Base-by-base conservation (phyloP, 306 rosid species). In the Citrullus amarus region DNA sequence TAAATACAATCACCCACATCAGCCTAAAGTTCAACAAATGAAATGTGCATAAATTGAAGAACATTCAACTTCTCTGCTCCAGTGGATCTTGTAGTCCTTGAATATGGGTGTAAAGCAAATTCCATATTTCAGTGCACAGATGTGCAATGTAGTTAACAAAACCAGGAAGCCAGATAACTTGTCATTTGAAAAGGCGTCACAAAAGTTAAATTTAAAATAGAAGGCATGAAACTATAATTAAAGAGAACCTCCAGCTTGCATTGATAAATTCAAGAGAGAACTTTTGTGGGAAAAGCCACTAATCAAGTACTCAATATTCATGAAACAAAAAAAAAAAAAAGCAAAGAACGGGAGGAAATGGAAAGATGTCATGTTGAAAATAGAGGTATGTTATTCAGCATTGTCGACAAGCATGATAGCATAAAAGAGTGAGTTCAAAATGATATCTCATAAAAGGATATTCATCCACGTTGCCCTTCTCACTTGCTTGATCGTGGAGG, bases 401-500 rank as follows among this genome's bases (percentile, higher is more conserved):
- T 7, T 73, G 15, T 15, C 13, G 43, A 73, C 6, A 22, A 2
- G 41, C 59, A 82, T 41, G 39, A 71, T 67, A 66, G 77, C 46
- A 63, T 68, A 80, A 61, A 83, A 77, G 57, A 53, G 32, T 74
- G 41, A 22, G 58, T 25, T 62, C 43, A 77, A 12, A 76, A 14
- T 8, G 43, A 22, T 43, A 20, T 77, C 17, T 41, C 51, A 59
- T 62, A 60, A 82, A 95, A 92, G 98, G 98, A 95, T 95, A 95
- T 95, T 95, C 97, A 83, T 92, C 93, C 81, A 83, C 78, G 76
- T 78, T 87, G 80, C 97, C 97, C 86, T 91, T 92, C 84, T 91
- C 97, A 85, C 89, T 92, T 81, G 98, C 97, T 81, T 92, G 87
- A 82, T 87, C 91, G 53, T 90, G 97, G 48, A 95, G 97, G 82